Conservation (phyloP, 805 yeast species). For the Clavispora asparagi region DNA sequence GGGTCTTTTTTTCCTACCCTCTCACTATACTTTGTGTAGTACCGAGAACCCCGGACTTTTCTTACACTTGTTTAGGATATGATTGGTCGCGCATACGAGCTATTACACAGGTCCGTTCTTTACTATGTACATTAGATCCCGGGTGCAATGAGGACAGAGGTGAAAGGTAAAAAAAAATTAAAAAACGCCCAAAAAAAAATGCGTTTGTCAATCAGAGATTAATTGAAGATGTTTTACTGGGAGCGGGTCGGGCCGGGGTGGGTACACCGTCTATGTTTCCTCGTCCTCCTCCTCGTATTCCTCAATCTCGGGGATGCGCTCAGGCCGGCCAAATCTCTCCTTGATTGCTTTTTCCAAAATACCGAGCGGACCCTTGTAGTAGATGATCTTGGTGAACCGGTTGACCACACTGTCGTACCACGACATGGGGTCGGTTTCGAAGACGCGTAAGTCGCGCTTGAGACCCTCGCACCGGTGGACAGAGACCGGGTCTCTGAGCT, state of each 20-base stretch:
- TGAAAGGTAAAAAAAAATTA: not conserved
- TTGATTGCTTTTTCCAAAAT: slow-evolving; percentile 33
- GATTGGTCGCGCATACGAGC: slow-evolving; percentile 11
- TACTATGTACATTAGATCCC: not conserved
- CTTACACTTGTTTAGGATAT: slow-evolving; percentile 12
- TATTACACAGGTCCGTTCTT: not conserved
- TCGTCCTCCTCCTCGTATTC: slow-evolving; percentile 39
- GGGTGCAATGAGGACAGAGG: no score
- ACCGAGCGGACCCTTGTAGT: slow-evolving; percentile 38
- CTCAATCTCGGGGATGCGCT: slow-evolving; percentile 31
- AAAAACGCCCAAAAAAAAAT: no score
- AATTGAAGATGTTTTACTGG: no score
- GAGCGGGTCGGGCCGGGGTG: no score
- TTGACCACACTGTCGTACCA: slow-evolving; percentile 33
- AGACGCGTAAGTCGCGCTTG: slow-evolving; percentile 18
- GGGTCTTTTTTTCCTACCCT: not conserved
- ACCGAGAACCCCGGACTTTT: slow-evolving; percentile 11
- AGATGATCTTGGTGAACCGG: slow-evolving; percentile 34
- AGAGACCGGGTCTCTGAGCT: slow-evolving; percentile 19
- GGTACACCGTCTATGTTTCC: slow-evolving; percentile 15
- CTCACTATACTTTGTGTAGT: slow-evolving; percentile 1
- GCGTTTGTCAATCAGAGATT: no score
- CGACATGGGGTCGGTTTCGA: slow-evolving; percentile 19
- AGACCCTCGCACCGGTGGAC: slow-evolving; percentile 25
- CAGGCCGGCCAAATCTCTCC: slow-evolving; percentile 35